Evolutionary conservation across 805 yeast genomes (phyloP).

Genomic region (Scheffersomyces lignosus): DNA sequence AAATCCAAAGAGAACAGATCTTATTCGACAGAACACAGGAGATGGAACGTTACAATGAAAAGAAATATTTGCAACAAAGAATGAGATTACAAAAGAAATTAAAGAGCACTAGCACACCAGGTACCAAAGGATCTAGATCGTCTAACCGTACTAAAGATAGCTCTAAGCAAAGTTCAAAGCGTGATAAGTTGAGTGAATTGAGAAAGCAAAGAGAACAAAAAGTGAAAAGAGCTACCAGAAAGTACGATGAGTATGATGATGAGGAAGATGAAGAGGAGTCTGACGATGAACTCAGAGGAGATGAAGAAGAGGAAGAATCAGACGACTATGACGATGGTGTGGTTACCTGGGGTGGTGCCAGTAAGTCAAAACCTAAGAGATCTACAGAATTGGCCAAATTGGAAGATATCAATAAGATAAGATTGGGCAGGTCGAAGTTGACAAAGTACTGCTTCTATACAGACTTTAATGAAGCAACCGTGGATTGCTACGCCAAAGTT

Average conservation of each 20-base stretch:
- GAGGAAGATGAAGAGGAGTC: slow-evolving; percentile 23
- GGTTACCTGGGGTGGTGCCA: slow-evolving; percentile 39
- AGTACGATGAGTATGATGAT: slow-evolving; percentile 18
- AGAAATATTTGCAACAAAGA: slow-evolving; percentile 79
- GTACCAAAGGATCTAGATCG: slow-evolving; percentile 35
- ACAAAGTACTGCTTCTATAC: slow-evolving; percentile 80
- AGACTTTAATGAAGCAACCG: slow-evolving; percentile 66
- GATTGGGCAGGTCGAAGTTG: slow-evolving; percentile 76
- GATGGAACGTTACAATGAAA: slow-evolving; percentile 84
- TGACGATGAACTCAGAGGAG: slow-evolving; percentile 39
- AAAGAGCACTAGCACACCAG: slow-evolving; percentile 1
- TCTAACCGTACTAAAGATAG: slow-evolving; percentile 29
- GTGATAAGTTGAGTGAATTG: slow-evolving; percentile 66
- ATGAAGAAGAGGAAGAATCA: slow-evolving; percentile 43
- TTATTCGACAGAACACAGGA: slow-evolving; percentile 92
- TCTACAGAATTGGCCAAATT: slow-evolving; percentile 48
- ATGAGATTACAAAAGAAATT: slow-evolving; percentile 52
- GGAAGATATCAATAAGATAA: slow-evolving; percentile 67
- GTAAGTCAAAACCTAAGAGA: slow-evolving; percentile 38
- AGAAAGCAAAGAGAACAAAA: slow-evolving; percentile 74
- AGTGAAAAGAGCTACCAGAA: slow-evolving; percentile 34
- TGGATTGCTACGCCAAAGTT: slow-evolving; percentile 78
- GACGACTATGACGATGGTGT: slow-evolving; percentile 28
- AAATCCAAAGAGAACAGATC: slow-evolving; percentile 87
- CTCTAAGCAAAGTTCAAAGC: slow-evolving; percentile 37